Conservation (phyloP, 345 rosid genomes). For the Arabidopsis arenosa region DNA sequence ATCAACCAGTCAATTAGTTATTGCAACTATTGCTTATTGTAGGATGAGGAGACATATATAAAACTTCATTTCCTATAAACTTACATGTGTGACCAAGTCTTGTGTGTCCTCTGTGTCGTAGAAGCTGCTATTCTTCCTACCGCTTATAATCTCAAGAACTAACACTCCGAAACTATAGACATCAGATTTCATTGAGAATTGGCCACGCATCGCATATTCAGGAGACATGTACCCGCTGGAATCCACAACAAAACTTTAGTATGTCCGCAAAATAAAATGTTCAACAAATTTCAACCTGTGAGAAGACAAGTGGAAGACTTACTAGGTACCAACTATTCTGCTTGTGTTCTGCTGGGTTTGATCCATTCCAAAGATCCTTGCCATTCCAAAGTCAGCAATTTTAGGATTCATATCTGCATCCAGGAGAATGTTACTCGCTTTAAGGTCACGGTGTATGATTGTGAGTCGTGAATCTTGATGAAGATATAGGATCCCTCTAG, state of each 20-base stretch:
- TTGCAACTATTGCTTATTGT: not conserved
- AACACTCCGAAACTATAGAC: conserved; percentile 50
- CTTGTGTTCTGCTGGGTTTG: conserved; percentile 49
- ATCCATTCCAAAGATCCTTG: conserved; percentile 53
- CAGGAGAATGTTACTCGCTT: conserved; percentile 59
- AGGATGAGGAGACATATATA: not conserved
- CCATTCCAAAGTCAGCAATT: conserved; percentile 72
- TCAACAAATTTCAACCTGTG: too few species aligned
- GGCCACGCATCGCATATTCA: conserved; percentile 48
- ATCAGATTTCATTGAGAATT: conserved; percentile 48
- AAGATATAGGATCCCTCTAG: conserved; percentile 53
- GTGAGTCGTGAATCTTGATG: conserved; percentile 55
- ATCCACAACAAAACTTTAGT: not conserved
- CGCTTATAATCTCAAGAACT: conserved; percentile 47
- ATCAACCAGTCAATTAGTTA: not conserved
- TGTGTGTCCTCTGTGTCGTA: conserved; percentile 1
- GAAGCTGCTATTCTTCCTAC: conserved; percentile 40
- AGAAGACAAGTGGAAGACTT: conserved; percentile 33
- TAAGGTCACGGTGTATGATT: conserved; percentile 71
- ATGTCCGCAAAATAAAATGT: not conserved
- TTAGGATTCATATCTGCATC: conserved; percentile 64
- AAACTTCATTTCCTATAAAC: not conserved
- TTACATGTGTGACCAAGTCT: conserved; percentile 45
- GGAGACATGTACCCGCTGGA: conserved; percentile 56
- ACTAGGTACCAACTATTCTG: conserved; percentile 64